Conservation (phyloP, 805 yeast genomes). For the Myxozyma lipomycoides region DNA sequence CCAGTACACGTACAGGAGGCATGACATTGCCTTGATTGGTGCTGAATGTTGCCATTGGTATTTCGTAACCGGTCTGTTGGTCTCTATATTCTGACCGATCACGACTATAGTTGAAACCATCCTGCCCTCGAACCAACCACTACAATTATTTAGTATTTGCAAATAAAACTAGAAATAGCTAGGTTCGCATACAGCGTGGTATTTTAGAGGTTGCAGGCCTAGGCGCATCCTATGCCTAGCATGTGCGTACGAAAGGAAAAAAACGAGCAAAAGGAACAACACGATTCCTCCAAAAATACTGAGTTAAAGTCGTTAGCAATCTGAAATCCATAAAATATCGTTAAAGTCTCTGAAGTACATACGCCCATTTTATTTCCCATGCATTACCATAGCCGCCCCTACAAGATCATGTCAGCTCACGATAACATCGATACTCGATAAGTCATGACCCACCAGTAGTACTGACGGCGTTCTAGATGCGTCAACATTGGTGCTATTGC, state of each 20-base stretch:
- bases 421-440: no score
- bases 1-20: constrained; percentile 6
- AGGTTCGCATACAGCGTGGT: constrained; percentile 23
- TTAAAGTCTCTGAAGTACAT: constrained; percentile 2
- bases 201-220: constrained; percentile 17
- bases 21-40: constrained; percentile 1
- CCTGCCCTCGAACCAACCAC: constrained; percentile 21
- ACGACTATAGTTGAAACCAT: background rate
- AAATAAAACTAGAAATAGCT: background rate
- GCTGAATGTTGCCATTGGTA: constrained; percentile 12
- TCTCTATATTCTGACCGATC: constrained; percentile 13
- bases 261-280: background rate
- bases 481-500: no score
- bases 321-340: background rate
- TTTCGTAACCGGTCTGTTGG: constrained; percentile 11
- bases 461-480: no score
- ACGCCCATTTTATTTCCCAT: constrained; percentile 27
- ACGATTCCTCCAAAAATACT: constrained; percentile 18
- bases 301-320: background rate
- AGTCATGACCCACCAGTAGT: no score
- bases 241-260: constrained; percentile 10
- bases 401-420: no score
- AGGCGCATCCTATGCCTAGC: constrained; percentile 15
- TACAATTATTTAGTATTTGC: background rate
- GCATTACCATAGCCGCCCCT: constrained; percentile 9